These are phyloP conservation scores for Asclepias syriaca DNA, from an alignment of 257 asterid species.

Conservation along the genomic window DNA sequence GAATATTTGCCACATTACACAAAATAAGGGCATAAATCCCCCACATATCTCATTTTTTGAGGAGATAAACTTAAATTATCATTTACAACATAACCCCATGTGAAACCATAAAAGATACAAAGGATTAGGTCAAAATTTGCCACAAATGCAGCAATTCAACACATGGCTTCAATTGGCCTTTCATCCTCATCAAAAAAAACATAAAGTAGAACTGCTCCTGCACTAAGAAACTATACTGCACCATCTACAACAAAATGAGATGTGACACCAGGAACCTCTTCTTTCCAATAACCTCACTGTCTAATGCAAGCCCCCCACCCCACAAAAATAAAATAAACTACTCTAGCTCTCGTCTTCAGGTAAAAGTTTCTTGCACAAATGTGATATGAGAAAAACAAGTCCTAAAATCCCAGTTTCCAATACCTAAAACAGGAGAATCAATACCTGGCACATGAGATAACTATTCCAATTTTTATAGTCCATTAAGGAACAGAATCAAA, in stretches of 20 bases:
- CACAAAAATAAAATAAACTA: background rate
- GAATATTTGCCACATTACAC: background rate
- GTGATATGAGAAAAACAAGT: background rate
- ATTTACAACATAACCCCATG: background rate
- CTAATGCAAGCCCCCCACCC: no score
- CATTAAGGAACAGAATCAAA: background rate
- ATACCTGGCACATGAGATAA: background rate
- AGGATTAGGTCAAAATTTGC: background rate
- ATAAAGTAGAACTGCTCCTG: background rate
- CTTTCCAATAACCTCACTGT: background rate
- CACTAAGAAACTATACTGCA: background rate
- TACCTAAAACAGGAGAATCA: background rate
- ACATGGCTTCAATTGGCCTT: background rate
- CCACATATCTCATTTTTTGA: background rate
- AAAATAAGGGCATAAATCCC: background rate
- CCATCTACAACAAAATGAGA: background rate
- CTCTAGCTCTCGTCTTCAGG: background rate
- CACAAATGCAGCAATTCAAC: background rate
- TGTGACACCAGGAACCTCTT: background rate
- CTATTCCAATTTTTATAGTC: background rate
- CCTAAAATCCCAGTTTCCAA: background rate
- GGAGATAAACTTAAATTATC: background rate
- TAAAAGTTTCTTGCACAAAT: background rate
- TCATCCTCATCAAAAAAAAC: background rate
- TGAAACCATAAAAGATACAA: background rate